Evolutionary conservation across 2,329 filamentous ascomycete genomes (phyloP), one percentile per base, ranked within the genome.

Genomic region (Apiospora malaysiana): DNA sequence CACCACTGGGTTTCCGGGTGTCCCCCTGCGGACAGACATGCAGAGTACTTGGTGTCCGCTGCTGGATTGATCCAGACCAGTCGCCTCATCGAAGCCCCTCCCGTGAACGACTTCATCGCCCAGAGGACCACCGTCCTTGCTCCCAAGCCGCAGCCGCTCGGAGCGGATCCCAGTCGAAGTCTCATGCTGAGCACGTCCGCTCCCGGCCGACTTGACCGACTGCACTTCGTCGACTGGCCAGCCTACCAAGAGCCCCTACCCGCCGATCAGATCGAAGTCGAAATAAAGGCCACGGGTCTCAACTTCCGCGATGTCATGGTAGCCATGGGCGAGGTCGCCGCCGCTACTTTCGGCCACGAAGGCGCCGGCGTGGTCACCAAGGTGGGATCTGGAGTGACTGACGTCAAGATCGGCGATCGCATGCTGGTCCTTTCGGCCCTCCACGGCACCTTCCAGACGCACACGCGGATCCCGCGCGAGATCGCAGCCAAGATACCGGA

Each of bases 281-380:
- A 71, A 37, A 70, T 72, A 37, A 69, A 69, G 56, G 71, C 71
- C 12, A 69, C 69, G 1, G 71, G 66, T 18, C 70, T 72, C 67
- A 72, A 72, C 67, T 72, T 72, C 67, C 71, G 71, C 63, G 71
- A 72, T 27, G 69, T 72, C 18, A 71, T 71, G 69, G 70, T 68
- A 16, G 67, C 67, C 21, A 72, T 72, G 71, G 71, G 71, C 69
- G 67, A 68, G 21, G 67, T 68, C 10, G 67, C 67, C 25, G 67
- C 67, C 25, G 67, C 67, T 4, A 68, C 67, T 8, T 68, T 72
- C 27, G 71, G 71, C 7, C 65, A 69, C 42, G 72, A 74, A 37
- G 70, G 65, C 37, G 68, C 70, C 51, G 71, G 71, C 12, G 27
- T 72, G 1, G 51, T 72, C n/a, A 69, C 63, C 63, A 63, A 66